Conservation (phyloP, 495 filamentous ascomycete genomes). For the Aspergillus nidulans region DNA sequence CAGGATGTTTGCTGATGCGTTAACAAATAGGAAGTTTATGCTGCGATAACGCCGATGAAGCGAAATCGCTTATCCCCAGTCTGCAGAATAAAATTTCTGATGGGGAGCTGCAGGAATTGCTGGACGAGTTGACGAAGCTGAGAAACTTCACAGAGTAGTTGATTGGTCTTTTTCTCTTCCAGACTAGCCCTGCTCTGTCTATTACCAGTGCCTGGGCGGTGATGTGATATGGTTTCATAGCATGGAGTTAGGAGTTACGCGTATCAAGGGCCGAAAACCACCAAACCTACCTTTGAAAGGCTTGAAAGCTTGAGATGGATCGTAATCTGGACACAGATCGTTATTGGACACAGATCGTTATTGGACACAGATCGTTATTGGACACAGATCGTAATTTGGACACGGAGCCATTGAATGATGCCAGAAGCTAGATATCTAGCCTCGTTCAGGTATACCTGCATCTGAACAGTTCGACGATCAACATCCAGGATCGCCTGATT, state of each 20-base stretch:
- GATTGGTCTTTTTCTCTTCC: not conserved
- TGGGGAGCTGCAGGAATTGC: slow-evolving; percentile 75
- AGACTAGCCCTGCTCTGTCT: not conserved
- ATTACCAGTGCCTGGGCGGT: not conserved
- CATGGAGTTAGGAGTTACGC: slow-evolving; percentile 17
- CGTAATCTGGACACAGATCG: not conserved
- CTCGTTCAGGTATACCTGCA: not conserved
- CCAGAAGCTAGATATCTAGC: not conserved
- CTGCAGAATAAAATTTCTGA: slow-evolving; percentile 83
- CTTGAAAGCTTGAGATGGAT: not conserved
- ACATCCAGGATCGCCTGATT: not conserved
- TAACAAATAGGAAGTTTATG: slow-evolving; percentile 68
- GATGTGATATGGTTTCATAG: slow-evolving; percentile 3
- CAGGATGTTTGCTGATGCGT: not conserved
- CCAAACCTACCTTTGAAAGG: not conserved
- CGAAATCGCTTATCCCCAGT: slow-evolving; percentile 92
- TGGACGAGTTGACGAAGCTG: slow-evolving; percentile 86
- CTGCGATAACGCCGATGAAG: slow-evolving; percentile 89
- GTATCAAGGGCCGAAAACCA: not conserved
- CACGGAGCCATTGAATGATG: too few species aligned
- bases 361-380: too few species aligned
- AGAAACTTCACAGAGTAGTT: slow-evolving; percentile 50
- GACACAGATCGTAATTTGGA: too few species aligned
- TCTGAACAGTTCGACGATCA: not conserved
- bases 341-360: too few species aligned